Evolutionary conservation across 495 filamentous ascomycete genomes (phyloP), one percentile per base, ranked within the genome.

Genomic region (Lasiosphaeria miniovina): DNA sequence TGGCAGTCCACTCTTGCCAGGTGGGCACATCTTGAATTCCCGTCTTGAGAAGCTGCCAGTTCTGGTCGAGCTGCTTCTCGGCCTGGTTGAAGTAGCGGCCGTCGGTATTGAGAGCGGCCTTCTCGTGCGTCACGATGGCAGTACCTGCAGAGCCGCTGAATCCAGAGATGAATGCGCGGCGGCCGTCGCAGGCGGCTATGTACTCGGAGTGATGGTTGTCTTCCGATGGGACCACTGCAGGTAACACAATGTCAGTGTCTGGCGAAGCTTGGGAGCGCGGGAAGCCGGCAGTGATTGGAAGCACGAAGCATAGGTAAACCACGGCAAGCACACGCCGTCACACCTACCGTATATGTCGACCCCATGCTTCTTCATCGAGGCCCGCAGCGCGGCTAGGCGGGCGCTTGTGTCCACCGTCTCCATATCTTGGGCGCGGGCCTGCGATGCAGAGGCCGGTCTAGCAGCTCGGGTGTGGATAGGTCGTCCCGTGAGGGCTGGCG

Each of bases 71-170:
- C 72, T 99, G 93, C 66, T 94, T 89, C 49, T 86, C 77, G 50
- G 95, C 95, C 74, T 99, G 95, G 75, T 97, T 98, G 80, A 98
- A 98, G 75, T 99, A 99, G 48, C 95, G 88, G 31, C 95, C 95
- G 72, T 99, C 95, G 35, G 95, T 99, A 31, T 93, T 89, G 43
- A 99, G 77, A 17, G 92, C 90, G 1, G 95, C 95, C 73, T 93
- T 92, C 58, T 90, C 88, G 48, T 82, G 79, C 17, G 92, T 96
- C 51, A 99, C 79, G 52, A 98, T 87, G 33, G 93, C 95, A 36
- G 88, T 95, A 50, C 95, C 95, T 14, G 95, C 93, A 36, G 95
- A 99, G 33, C 95, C 95, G 55, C 90, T 90, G 73, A 99, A 99
- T 43, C 95, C 95, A 49, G 86, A 93, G 61, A 98, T 96, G 62